These are phyloP conservation scores for Obelidium mucronatum DNA, from an alignment of 192 early-diverging fungal species.

Conservation along the genomic window DNA sequence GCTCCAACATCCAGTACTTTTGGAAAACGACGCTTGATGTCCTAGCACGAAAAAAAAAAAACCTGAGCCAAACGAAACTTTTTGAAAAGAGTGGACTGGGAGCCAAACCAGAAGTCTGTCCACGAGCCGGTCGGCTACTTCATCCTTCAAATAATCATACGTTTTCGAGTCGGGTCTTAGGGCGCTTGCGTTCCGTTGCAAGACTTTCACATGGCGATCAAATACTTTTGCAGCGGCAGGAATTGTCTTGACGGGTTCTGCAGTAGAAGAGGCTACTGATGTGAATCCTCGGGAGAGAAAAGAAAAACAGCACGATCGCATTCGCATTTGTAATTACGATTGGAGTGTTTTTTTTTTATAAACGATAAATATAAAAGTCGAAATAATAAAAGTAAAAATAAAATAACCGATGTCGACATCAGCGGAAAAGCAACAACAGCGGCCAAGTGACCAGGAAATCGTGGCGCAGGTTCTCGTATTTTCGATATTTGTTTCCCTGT, in stretches of 20 bases:
- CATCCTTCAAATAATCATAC: conserved; percentile 93
- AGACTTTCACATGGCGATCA: conserved; percentile 76
- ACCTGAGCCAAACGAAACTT: conserved; percentile 11
- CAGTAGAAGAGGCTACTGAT: background rate
- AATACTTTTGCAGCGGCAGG: conserved; percentile 59
- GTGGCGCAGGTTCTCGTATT: conserved; percentile 48
- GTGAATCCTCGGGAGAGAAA: no score
- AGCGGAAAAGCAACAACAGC: conserved; percentile 42
- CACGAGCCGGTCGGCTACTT: conserved; percentile 84
- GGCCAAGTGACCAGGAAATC: conserved; percentile 67
- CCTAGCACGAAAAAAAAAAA: conserved; percentile 54
- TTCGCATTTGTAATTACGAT: no score
- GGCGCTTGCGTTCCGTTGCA: conserved; percentile 81
- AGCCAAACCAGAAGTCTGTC: conserved; percentile 78
- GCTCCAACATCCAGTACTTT: conserved; percentile 90
- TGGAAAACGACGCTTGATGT: conserved; percentile 88
- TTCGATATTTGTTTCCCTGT: background rate
- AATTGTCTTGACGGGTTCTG: background rate
- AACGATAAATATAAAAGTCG: no score
- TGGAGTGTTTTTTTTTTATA: no score
- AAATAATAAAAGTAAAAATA: background rate
- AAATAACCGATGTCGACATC: background rate
- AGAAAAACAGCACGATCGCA: no score
- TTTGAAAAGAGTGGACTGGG: background rate
- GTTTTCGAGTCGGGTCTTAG: conserved; percentile 60